phyloP scores from a whole-genome alignment of 129 eudicot genomes.

The Flaveria ramosissima region DNA sequence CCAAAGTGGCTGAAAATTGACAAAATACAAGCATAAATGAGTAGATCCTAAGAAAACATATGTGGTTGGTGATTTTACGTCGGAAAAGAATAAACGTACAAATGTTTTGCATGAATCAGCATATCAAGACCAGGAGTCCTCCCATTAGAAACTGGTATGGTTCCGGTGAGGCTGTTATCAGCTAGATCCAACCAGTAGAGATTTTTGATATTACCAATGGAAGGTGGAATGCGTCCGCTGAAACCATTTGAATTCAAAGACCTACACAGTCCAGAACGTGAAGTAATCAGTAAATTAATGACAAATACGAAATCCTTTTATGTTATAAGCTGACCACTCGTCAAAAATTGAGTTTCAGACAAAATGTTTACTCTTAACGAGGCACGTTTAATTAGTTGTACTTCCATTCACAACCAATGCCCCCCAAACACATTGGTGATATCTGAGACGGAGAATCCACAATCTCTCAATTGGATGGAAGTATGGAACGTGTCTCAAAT shows the following conservation, averaged over 20 bases:
- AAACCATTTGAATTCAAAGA: conserved; percentile 74
- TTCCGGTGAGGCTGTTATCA: conserved; percentile 70
- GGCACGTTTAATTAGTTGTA: too few species aligned
- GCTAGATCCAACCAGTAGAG: conserved; percentile 93
- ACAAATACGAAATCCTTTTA: not conserved
- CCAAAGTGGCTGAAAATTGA: conserved; percentile 58
- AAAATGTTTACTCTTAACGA: not conserved
- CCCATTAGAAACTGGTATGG: conserved; percentile 74
- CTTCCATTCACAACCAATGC: too few species aligned
- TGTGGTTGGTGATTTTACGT: not conserved
- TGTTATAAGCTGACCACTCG: not conserved
- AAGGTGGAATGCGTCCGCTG: conserved; percentile 68
- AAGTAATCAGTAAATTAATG: not conserved
- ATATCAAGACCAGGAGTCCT: conserved; percentile 78
- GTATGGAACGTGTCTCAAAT: not conserved
- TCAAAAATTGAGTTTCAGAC: not conserved
- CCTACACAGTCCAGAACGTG: conserved; percentile 43
- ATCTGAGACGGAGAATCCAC: too few species aligned
- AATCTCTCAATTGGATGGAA: too few species aligned
- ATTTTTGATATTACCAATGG: conserved; percentile 64
- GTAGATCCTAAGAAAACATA: not conserved
- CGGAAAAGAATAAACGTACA: conserved; percentile 49
- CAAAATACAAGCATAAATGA: not conserved
- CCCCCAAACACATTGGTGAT: too few species aligned
- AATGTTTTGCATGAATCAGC: conserved; percentile 66